These are phyloP conservation scores for Porpolomopsis calyptriformis DNA, from an alignment of 768 basidiomycete genomes.

Conservation along the genomic window DNA sequence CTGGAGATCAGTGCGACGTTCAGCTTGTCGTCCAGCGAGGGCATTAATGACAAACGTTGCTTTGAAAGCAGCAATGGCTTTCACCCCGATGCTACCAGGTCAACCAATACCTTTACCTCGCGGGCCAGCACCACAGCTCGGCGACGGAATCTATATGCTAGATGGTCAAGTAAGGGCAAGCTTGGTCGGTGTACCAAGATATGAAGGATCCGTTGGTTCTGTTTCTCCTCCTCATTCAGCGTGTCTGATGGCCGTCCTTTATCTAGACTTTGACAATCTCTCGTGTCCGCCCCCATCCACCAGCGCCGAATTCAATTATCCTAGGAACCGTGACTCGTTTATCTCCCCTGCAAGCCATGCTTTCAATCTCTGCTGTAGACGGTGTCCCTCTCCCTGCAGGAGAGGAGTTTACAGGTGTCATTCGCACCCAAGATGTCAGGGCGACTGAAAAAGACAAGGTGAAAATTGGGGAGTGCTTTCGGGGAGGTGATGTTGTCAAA, in stretches of 20 bases:
- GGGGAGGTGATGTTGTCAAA: conserved; percentile 83
- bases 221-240: conserved; percentile 12
- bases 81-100: conserved; percentile 51
- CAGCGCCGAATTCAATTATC: conserved; percentile 62
- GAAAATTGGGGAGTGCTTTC: conserved; percentile 83
- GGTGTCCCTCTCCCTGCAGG: conserved; percentile 71
- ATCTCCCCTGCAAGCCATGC: conserved; percentile 70
- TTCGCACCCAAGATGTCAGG: conserved; percentile 79
- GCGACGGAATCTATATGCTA: conserved; percentile 54
- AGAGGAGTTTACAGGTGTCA: conserved; percentile 84
- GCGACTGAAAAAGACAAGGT: conserved; percentile 86
- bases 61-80: conserved; percentile 16
- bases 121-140: conserved; percentile 46
- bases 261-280: conserved; percentile 51
- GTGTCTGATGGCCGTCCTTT: conserved; percentile 14
- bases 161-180: conserved; percentile 59
- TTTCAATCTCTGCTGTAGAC: conserved; percentile 82
- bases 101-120: conserved; percentile 57
- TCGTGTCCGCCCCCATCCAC: conserved; percentile 62
- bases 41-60: conserved; percentile 2
- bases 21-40: conserved; percentile 29
- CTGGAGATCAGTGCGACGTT: conserved; percentile 50
- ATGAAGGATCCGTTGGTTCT: conserved; percentile 58
- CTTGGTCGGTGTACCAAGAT: conserved; percentile 51
- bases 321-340: conserved; percentile 76